Conservation (phyloP, 805 yeast species). For the Cyberlindnera petersonii region DNA sequence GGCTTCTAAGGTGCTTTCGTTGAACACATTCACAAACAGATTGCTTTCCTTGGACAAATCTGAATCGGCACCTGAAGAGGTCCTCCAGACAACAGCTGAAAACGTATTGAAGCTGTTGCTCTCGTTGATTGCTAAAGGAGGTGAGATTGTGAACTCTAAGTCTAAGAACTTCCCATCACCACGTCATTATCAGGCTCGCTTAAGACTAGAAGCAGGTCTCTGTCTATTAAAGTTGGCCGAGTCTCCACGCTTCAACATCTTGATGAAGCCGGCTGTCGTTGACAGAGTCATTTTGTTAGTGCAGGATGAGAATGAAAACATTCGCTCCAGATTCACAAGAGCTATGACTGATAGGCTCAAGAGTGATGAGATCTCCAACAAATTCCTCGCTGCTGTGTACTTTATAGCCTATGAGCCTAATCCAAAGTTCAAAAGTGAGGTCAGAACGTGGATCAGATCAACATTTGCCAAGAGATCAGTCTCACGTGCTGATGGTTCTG, state of each 20-base stretch:
- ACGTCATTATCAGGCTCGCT: constrained; percentile 48
- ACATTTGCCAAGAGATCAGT: constrained; percentile 35
- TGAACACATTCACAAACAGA: constrained; percentile 59
- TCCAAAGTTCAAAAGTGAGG: constrained; percentile 41
- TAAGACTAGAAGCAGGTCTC: constrained; percentile 67
- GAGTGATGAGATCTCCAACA: constrained; percentile 52
- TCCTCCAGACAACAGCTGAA: constrained; percentile 43
- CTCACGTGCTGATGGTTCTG: constrained; percentile 29
- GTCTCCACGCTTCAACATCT: constrained; percentile 43
- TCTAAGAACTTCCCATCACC: constrained; percentile 58
- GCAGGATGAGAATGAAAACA: constrained; percentile 61
- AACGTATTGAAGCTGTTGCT: constrained; percentile 66
- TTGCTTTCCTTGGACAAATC: constrained; percentile 35
- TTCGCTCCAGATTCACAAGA: constrained; percentile 49
- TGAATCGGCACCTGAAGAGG: constrained; percentile 32
- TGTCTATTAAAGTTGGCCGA: constrained; percentile 62
- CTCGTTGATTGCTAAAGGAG: constrained; percentile 68
- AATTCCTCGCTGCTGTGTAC: constrained; percentile 63
- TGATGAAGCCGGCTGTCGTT: constrained; percentile 50
- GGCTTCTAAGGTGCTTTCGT: constrained; percentile 46
- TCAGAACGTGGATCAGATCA: constrained; percentile 70
- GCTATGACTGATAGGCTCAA: constrained; percentile 50
- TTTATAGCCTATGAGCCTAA: constrained; percentile 78
- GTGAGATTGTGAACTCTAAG: constrained; percentile 58
- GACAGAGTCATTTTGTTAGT: constrained; percentile 52